A percentile compares a stretch with the other conserved stretches of the same genome.
Conservation (phyloP, 2,329 filamentous ascomycete species). For the Aureobasidium sp. region DNA sequence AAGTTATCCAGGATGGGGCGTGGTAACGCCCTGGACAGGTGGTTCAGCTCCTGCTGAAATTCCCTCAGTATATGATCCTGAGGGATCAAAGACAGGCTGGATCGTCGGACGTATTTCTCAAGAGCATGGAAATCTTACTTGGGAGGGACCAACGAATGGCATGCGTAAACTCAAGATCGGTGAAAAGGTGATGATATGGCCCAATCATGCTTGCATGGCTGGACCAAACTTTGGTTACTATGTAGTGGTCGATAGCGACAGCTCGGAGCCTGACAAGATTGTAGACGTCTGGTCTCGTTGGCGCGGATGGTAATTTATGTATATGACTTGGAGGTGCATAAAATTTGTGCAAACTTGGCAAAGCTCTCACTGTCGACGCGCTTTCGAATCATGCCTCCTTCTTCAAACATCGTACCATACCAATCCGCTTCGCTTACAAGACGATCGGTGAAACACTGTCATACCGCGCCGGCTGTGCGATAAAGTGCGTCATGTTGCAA, state of each 20-base stretch:
- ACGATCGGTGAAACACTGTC: neutral
- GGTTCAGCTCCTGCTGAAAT: constrained; percentile 21
- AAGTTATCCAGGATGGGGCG: constrained; percentile 64
- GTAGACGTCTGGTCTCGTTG: constrained; percentile 67
- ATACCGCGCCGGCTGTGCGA: neutral
- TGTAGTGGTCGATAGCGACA: constrained; percentile 61
- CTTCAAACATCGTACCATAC: neutral
- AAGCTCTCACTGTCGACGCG: neutral
- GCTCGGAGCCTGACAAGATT: constrained; percentile 53
- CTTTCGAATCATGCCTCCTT: neutral
- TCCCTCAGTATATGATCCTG: constrained; percentile 28
- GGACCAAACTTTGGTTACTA: constrained; percentile 67
- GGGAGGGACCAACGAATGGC: constrained; percentile 42
- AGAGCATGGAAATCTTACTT: constrained; percentile 68
- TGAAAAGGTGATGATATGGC: constrained; percentile 64
- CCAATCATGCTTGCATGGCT: constrained; percentile 75
- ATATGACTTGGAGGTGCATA: neutral
- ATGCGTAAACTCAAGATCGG: constrained; percentile 51
- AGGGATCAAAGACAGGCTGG: constrained; percentile 48
- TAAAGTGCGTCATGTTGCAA: neutral
- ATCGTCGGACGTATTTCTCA: constrained; percentile 66
- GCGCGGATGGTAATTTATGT: constrained; percentile 55
- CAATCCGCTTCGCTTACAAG: neutral
- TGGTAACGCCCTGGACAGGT: constrained; percentile 54
- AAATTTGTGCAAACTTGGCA: neutral